Conservation (phyloP, 2,329 filamentous ascomycete genomes). For the Trichoderma oligosporum region DNA sequence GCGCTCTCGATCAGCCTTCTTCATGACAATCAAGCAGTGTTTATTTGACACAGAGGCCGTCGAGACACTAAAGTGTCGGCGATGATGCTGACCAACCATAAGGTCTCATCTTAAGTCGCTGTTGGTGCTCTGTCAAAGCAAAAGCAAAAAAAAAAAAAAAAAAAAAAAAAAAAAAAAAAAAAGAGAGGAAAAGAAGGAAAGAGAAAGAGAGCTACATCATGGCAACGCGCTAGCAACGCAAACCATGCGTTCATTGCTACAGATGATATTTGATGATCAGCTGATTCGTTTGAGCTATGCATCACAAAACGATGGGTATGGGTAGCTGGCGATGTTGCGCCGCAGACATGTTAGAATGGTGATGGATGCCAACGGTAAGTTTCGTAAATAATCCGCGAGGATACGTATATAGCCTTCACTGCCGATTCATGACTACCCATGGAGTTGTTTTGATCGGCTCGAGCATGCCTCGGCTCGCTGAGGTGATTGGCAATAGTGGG, state of each 20-base stretch:
- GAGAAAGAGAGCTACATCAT: not conserved
- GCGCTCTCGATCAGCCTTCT: not conserved
- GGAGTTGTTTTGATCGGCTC: not conserved
- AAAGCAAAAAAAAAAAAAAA: not conserved
- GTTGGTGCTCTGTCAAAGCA: not conserved
- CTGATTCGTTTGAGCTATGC: not conserved
- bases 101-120: not conserved
- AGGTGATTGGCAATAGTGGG: not conserved
- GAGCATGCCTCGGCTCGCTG: slow-evolving; percentile 1
- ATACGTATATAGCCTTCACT: slow-evolving; percentile 35
- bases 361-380: slow-evolving; percentile 11
- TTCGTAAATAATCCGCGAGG: slow-evolving; percentile 37
- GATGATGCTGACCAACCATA: not conserved
- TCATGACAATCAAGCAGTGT: not conserved
- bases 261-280: not conserved
- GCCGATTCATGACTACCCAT: not conserved
- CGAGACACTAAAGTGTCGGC: not conserved
- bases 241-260: not conserved
- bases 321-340: slow-evolving; percentile 5
- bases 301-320: not conserved
- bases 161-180: not conserved
- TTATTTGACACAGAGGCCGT: not conserved
- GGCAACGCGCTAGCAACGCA: not conserved
- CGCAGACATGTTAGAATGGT: slow-evolving; percentile 1
- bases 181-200: not conserved